These are phyloP conservation scores for Lactifluus subvellereus DNA, from an alignment of 768 basidiomycete genomes.

Conservation along the genomic window DNA sequence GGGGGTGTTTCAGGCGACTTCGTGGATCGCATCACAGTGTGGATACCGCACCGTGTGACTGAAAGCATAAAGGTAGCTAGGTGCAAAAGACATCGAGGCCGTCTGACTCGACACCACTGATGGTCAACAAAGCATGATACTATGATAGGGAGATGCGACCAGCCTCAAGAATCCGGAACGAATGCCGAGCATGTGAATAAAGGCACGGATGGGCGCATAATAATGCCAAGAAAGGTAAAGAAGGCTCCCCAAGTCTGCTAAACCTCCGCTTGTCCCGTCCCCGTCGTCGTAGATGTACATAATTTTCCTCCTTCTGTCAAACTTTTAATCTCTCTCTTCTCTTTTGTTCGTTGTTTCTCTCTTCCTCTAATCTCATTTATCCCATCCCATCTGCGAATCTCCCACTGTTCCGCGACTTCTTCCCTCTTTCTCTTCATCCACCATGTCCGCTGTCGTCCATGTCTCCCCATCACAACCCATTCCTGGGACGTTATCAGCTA, in stretches of 20 bases:
- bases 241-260: not conserved
- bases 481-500: not conserved
- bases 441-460: slow-evolving; percentile 2
- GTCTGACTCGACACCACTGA: no score
- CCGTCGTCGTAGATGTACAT: slow-evolving; percentile 7
- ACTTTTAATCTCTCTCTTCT: not conserved
- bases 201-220: no score
- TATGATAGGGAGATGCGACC: no score
- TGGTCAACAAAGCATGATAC: no score
- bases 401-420: not conserved
- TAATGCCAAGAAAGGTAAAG: slow-evolving; percentile 1
- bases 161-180: no score
- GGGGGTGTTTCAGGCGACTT: no score
- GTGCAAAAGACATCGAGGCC: no score
- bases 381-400: not conserved
- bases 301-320: slow-evolving; percentile 3
- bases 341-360: not conserved
- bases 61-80: no score
- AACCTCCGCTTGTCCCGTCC: not conserved
- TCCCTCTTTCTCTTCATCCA: not conserved
- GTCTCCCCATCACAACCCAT: not conserved
- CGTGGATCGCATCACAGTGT: not conserved
- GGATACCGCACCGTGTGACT: not conserved
- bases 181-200: no score
- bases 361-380: not conserved